phyloP scores from a whole-genome alignment of 2,329 filamentous ascomycete species.

The Aureobasidium zeae region DNA sequence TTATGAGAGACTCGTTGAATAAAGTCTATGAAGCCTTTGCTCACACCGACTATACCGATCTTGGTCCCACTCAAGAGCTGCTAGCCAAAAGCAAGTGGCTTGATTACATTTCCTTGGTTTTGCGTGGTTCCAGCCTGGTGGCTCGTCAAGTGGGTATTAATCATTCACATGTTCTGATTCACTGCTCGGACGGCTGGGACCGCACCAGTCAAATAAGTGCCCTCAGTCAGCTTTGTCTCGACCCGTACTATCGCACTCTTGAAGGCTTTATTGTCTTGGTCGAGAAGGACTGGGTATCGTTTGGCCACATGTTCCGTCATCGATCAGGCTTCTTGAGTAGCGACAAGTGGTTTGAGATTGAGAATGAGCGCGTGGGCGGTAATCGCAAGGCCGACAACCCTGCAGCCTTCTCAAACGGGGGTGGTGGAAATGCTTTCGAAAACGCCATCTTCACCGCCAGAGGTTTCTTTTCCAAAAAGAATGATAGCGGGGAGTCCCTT shows the following conservation, averaged over 20 bases:
- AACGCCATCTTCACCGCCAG: slow-evolving; percentile 71
- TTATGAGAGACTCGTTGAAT: slow-evolving; percentile 86
- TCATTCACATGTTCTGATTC: slow-evolving; percentile 90
- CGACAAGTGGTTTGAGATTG: slow-evolving; percentile 87
- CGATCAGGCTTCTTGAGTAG: slow-evolving; percentile 80
- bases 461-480: slow-evolving; percentile 78
- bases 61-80: slow-evolving; percentile 72
- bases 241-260: slow-evolving; percentile 89
- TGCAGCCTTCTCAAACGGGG: slow-evolving; percentile 51
- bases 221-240: slow-evolving; percentile 82
- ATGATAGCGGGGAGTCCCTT: slow-evolving; percentile 54
- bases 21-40: slow-evolving; percentile 85
- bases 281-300: slow-evolving; percentile 96
- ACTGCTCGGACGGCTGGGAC: slow-evolving; percentile 98
- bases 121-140: slow-evolving; percentile 78
- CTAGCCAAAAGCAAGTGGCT: slow-evolving; percentile 83
- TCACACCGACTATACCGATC: slow-evolving; percentile 76
- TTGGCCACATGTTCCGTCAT: slow-evolving; percentile 94
- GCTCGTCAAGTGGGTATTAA: slow-evolving; percentile 80
- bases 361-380: slow-evolving; percentile 66
- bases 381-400: slow-evolving; percentile 32
- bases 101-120: slow-evolving; percentile 73
- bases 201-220: slow-evolving; percentile 91
- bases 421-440: slow-evolving; percentile 65
- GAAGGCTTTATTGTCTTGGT: slow-evolving; percentile 90